These are phyloP conservation scores for Cinchona pubescens DNA, from an alignment of 257 asterid genomes.

Conservation along the genomic window DNA sequence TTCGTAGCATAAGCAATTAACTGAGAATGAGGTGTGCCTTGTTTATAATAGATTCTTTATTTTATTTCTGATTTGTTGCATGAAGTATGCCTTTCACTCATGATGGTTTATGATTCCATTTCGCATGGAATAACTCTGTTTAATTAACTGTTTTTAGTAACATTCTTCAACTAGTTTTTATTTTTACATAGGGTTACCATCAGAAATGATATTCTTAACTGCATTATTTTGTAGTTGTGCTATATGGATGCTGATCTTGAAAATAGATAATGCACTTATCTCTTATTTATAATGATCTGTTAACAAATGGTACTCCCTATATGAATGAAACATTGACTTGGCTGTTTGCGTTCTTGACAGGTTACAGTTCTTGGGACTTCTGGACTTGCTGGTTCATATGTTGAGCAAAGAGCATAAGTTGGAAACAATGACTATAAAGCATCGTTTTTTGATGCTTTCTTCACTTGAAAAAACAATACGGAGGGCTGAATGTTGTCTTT, in stretches of 20 bases:
- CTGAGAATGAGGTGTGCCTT: not conserved
- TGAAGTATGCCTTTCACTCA: not conserved
- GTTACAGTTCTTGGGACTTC: conserved; percentile 94
- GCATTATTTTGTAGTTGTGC: not conserved
- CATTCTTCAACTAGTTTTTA: not conserved
- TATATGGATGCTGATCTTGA: not conserved
- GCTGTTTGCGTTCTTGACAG: conserved; percentile 35
- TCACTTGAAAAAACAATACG: not conserved
- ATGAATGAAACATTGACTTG: not conserved
- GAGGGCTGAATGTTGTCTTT: conserved; percentile 7
- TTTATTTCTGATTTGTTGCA: not conserved
- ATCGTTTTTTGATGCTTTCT: conserved; percentile 3
- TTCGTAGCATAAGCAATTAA: not conserved
- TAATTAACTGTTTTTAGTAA: not conserved
- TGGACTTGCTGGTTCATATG: conserved; percentile 93
- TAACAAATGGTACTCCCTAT: not conserved
- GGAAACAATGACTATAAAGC: conserved; percentile 14
- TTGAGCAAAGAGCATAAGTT: conserved; percentile 78
- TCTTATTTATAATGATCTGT: not conserved
- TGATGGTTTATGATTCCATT: not conserved
- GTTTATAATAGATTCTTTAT: not conserved
- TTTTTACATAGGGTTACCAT: not conserved
- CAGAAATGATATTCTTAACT: not conserved
- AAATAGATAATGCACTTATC: not conserved
- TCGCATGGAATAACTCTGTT: not conserved